Conservation (phyloP, 2,329 filamentous ascomycete genomes). For the Penicillium italicum region DNA sequence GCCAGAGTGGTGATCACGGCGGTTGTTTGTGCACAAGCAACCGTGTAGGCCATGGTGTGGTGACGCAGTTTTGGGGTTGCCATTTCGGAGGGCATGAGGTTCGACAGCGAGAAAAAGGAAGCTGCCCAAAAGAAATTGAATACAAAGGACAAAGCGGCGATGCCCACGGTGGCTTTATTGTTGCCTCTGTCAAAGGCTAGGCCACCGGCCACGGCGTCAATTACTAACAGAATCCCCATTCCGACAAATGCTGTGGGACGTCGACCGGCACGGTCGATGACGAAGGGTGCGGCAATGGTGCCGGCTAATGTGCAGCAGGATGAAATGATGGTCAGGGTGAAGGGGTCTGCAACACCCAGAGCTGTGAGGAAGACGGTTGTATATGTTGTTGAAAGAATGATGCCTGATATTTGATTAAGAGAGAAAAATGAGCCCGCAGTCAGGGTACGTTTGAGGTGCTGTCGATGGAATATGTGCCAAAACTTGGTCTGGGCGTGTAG, state of each 20-base stretch:
- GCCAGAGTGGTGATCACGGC: constrained; percentile 41
- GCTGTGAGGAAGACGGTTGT: constrained; percentile 38
- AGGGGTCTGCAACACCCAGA: constrained; percentile 32
- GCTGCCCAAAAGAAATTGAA: constrained; percentile 41
- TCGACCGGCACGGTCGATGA: constrained; percentile 36
- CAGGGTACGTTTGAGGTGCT: constrained; percentile 37
- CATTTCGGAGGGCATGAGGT: constrained; percentile 37
- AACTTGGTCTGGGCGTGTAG: constrained; percentile 27
- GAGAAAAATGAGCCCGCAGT: constrained; percentile 36
- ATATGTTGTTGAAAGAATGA: constrained; percentile 39
- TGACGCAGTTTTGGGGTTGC: constrained; percentile 38
- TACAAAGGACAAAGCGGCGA: constrained; percentile 35
- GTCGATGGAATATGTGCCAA: constrained; percentile 36
- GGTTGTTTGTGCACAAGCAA: constrained; percentile 36
- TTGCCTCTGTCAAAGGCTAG: constrained; percentile 31
- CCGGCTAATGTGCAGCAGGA: constrained; percentile 37
- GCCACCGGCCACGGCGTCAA: constrained; percentile 33
- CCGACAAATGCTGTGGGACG: constrained; percentile 37
- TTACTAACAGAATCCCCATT: constrained; percentile 33
- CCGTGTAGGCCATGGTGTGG: constrained; percentile 37
- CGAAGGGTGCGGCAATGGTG: constrained; percentile 34
- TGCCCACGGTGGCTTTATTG: constrained; percentile 23
- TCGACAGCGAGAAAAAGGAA: constrained; percentile 36
- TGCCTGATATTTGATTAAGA: constrained; percentile 37
- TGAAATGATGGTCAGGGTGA: constrained; percentile 36